phyloP scores from a whole-genome alignment of 768 basidiomycete genomes.

The Calocybe indica region DNA sequence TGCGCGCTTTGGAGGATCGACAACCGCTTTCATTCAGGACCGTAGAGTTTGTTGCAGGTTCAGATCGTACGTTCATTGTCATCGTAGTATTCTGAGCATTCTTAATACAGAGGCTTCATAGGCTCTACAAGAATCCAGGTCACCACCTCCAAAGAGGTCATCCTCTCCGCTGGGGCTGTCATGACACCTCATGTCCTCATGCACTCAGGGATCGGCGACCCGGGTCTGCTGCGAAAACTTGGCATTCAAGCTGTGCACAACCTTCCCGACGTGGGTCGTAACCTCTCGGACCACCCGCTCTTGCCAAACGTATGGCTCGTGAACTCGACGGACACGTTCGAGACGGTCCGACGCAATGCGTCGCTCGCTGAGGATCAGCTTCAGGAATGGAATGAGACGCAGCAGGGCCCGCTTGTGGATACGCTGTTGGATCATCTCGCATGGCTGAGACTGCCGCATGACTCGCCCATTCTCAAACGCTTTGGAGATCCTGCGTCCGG shows the following conservation, averaged over 20 bases:
- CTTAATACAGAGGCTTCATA: background rate
- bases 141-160: slow-evolving; percentile 24
- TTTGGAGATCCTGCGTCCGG: slow-evolving; percentile 24
- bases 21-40: no score
- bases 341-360: slow-evolving; percentile 16
- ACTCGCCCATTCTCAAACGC: slow-evolving; percentile 14
- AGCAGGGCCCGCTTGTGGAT: slow-evolving; percentile 21
- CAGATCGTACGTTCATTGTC: no score
- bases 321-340: slow-evolving; percentile 20
- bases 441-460: slow-evolving; percentile 18
- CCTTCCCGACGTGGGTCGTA: slow-evolving; percentile 24
- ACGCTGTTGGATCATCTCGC: slow-evolving; percentile 16
- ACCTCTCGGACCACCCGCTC: slow-evolving; percentile 24
- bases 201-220: slow-evolving; percentile 28
- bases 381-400: slow-evolving; percentile 19
- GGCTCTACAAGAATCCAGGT: slow-evolving; percentile 8
- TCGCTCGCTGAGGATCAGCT: slow-evolving; percentile 14
- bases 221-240: slow-evolving; percentile 9
- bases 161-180: slow-evolving; percentile 30
- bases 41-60: no score
- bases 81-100: no score
- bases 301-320: slow-evolving; percentile 17
- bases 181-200: slow-evolving; percentile 27
- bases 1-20: background rate
- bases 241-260: slow-evolving; percentile 18